These are phyloP conservation scores for Viola pubescens DNA, from an alignment of 441 rosid species.

Conservation along the genomic window DNA sequence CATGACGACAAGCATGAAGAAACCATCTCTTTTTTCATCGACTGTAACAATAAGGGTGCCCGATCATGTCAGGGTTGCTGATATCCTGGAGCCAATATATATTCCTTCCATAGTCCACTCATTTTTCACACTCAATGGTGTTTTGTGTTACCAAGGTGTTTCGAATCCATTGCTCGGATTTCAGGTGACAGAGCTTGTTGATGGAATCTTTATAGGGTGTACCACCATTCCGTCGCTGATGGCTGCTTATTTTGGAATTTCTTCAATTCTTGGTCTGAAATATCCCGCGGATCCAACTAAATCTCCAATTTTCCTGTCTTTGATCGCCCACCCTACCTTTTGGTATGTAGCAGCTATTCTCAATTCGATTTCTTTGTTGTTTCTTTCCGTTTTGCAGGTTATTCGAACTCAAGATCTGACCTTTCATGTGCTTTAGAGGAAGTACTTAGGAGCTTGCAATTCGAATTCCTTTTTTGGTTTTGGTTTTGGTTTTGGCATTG, in stretches of 20 bases:
- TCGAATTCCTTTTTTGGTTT: neutral
- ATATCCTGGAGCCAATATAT: slow-evolving; percentile 3
- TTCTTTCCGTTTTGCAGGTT: no score
- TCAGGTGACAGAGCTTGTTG: slow-evolving; percentile 21
- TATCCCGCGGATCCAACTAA: neutral
- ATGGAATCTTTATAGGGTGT: slow-evolving; percentile 22
- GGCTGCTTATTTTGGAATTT: slow-evolving; percentile 26
- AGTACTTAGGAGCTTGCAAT: neutral
- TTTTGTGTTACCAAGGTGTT: neutral
- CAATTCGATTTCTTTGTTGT: no score
- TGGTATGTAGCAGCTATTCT: neutral
- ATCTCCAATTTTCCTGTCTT: slow-evolving; percentile 16
- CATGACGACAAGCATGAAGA: neutral
- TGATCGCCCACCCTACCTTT: slow-evolving; percentile 7
- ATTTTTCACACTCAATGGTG: slow-evolving; percentile 15
- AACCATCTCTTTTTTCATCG: slow-evolving; percentile 8
- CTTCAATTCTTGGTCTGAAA: slow-evolving; percentile 5
- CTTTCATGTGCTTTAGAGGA: no score
- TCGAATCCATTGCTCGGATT: slow-evolving; percentile 11
- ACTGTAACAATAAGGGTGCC: slow-evolving; percentile 23
- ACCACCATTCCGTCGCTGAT: slow-evolving; percentile 29
- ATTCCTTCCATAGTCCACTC: slow-evolving; percentile 16
- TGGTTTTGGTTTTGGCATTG: neutral
- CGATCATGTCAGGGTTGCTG: slow-evolving; percentile 5
- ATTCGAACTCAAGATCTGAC: no score